These are phyloP conservation scores for Rubus idaeus DNA, from an alignment of 306 rosid species.

Conservation along the genomic window DNA sequence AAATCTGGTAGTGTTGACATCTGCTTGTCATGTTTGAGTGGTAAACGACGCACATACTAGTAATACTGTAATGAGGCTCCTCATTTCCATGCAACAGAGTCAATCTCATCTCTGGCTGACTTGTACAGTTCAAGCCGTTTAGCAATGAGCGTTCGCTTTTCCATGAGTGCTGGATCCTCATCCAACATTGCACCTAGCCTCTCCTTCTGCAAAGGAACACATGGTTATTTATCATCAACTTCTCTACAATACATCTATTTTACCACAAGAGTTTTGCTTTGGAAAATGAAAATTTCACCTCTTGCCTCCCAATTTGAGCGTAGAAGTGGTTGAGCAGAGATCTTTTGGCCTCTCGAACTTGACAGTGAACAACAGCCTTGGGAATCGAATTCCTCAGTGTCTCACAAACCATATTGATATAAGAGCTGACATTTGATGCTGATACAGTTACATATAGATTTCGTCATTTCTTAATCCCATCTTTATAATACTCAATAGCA, in stretches of 20 bases:
- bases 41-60: background rate
- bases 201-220: constrained; percentile 69
- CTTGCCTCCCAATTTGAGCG: constrained; percentile 77
- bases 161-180: constrained; percentile 95
- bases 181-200: constrained; percentile 87
- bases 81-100: constrained; percentile 91
- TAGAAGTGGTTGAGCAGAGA: constrained; percentile 79
- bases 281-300: constrained; percentile 54
- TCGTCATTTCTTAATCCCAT: background rate
- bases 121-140: constrained; percentile 92
- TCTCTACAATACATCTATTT: background rate
- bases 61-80: background rate
- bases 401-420: constrained; percentile 84
- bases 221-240: background rate
- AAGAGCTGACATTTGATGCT: constrained; percentile 89
- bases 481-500: background rate
- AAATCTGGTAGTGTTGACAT: background rate
- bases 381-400: constrained; percentile 85
- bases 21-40: constrained; percentile 1
- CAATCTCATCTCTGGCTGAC: constrained; percentile 97
- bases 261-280: background rate
- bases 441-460: constrained; percentile 35
- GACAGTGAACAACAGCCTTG: constrained; percentile 96
- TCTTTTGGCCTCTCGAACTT: constrained; percentile 99
- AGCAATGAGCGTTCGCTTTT: constrained; percentile 68